Base-by-base conservation (phyloP, 2,329 filamentous ascomycete species). In the Hysterium pulicare region DNA sequence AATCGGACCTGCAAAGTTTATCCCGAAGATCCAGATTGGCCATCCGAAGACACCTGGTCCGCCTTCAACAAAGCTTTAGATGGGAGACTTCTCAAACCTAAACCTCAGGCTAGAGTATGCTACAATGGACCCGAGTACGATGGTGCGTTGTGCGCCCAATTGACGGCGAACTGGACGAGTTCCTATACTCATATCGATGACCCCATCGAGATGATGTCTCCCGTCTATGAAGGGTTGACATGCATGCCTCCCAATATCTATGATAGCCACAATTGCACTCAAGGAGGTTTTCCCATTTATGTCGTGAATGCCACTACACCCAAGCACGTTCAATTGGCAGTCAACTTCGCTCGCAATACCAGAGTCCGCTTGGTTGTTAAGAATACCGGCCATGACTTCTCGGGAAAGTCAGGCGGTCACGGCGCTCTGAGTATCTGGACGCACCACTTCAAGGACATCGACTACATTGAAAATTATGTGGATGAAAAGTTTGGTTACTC, bases 1-100 rank as follows among this genome's bases (percentile, higher is more conserved):
- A n/a, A n/a, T n/a, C n/a, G n/a, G n/a, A n/a, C n/a, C 46, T 79
- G 76, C 61, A 79, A 77, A 56, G 65, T 72, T 2, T 72, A 70
- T 34, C 76, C 74, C 2, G 69, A 66, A 16, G 68, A 70, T 11
- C 19, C 56, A 6, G 55, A 56, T 35, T 81, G 77, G 78, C 78
- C 78, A 0, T 70, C 68, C 1, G 46, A 66, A 10, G 50, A 61
- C 1, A 59, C 58, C 10, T 81, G 77, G 77, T 45, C 52, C 5
- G 49, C 51, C 11, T 65, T 81, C 39, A 77, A 79, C 57, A 51
- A 56, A 15, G 33, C 58, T 24, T 57, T 57, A 30, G 59, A 53
- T 34, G 53, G 55, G 30, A 55, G 55, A 20, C 49, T 66, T 10
- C 45, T 64, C 33, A 47, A 53, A 31, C 59, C 61, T 8, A 50